Conservation (phyloP, 495 filamentous ascomycete species). For the Trichoderma parareesei region DNA sequence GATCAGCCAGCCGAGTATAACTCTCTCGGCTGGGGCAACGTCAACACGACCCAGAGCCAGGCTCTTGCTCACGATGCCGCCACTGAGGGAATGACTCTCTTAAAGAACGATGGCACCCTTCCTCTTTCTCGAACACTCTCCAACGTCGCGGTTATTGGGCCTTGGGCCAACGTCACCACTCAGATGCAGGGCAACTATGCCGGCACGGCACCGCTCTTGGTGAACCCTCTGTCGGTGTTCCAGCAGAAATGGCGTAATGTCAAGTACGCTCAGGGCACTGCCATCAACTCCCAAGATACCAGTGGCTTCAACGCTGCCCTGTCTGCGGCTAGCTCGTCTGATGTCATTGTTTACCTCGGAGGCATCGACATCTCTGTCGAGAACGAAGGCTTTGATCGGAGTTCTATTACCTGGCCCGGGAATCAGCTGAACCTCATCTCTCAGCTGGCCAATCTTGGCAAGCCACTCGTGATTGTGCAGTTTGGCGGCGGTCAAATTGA, state of each 20-base stretch:
- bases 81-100: slow-evolving; percentile 48
- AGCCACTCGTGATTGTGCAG: slow-evolving; percentile 36
- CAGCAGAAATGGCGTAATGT: not conserved
- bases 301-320: slow-evolving; percentile 20
- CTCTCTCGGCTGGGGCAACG: slow-evolving; percentile 23
- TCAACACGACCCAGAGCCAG: slow-evolving; percentile 22
- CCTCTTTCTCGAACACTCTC: slow-evolving; percentile 34
- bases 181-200: slow-evolving; percentile 55
- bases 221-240: not conserved
- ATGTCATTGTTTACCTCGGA: slow-evolving; percentile 36
- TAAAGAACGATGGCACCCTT: slow-evolving; percentile 51
- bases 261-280: not conserved
- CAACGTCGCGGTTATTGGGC: slow-evolving; percentile 49
- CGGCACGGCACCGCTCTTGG: slow-evolving; percentile 47
- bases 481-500: slow-evolving; percentile 47
- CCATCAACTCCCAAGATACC: not conserved
- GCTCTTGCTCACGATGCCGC: slow-evolving; percentile 51
- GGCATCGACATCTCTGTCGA: slow-evolving; percentile 36
- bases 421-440: slow-evolving; percentile 35
- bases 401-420: slow-evolving; percentile 34
- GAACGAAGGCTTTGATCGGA: slow-evolving; percentile 33
- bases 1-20: slow-evolving; percentile 23
- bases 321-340: slow-evolving; percentile 28
- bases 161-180: slow-evolving; percentile 49
- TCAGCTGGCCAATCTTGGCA: slow-evolving; percentile 26